Base-by-base conservation (phyloP, 495 filamentous ascomycete genomes). In the Penicillium cinerascens region DNA sequence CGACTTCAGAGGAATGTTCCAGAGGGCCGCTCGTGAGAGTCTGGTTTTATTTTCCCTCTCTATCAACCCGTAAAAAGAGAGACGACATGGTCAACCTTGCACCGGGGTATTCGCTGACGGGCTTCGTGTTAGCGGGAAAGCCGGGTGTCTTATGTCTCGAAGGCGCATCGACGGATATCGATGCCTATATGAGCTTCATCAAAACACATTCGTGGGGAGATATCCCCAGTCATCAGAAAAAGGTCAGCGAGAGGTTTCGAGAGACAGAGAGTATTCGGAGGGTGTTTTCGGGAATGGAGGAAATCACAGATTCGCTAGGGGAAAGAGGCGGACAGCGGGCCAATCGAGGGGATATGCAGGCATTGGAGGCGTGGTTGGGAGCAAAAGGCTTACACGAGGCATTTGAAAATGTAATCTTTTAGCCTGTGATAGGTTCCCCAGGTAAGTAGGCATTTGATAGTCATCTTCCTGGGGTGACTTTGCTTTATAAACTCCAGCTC, bases 261-360 rank as follows among this genome's bases (percentile, higher is more conserved):
- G 64, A 74, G 52, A 70, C 64, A 7, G 54, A 55, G 16, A 49
- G 25, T 4, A 52, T 72, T 7, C 18, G 60, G 43, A 55, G 71
- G n/a, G 69, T 65, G 4, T 74, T 74, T 42, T 16, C 46, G 0
- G 65, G 60, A 0, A 74, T 74, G 71, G 63, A 72, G 55, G 71
- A 74, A 42, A 74, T 74, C 21, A 74, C 71, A 15, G 68, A 72
- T 42, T 68, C 69, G 11, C 44, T 74, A 11, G 71, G 71, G 6
- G 69, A 66, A 22, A 54, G 71, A 20, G 57, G 71, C 35, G 71
- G 71, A 4, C 67, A 74, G 51, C 55, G 71, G 29, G 71, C 71
- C 0, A 74, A 74, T 56, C 61, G 71, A 10, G 71, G 71, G n/a
- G 71, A 74, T 65, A 74, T 74, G 71, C 71, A 74, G 55, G 71